These are phyloP conservation scores for Yamagishiella unicocca DNA, from an alignment of 139 green algal genomes.

Conservation along the genomic window DNA sequence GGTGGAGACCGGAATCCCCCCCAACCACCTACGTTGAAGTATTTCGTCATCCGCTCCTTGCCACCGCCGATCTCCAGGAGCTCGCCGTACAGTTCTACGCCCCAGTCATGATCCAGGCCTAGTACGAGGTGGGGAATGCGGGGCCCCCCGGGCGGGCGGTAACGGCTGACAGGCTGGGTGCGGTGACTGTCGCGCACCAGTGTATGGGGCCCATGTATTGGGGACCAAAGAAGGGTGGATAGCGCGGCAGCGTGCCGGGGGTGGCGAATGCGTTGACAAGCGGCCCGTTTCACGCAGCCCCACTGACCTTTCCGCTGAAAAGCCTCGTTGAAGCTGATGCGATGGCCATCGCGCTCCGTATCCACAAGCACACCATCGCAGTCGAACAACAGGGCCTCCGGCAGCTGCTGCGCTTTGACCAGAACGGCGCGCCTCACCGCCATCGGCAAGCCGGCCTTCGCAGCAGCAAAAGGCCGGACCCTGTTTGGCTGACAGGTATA, in stretches of 20 bases:
- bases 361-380: slow-evolving; percentile 94
- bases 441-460: too few species aligned
- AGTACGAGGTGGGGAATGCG: not conserved
- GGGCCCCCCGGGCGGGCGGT: not conserved
- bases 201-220: too few species aligned
- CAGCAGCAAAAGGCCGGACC: too few species aligned
- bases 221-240: too few species aligned
- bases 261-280: too few species aligned
- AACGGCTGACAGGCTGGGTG: not conserved
- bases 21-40: slow-evolving; percentile 85
- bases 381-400: slow-evolving; percentile 65
- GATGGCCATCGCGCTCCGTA: slow-evolving; percentile 93
- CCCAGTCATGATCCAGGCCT: slow-evolving; percentile 90
- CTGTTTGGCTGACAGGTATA: too few species aligned
- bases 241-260: too few species aligned
- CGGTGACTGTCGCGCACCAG: not conserved
- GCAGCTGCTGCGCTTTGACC: slow-evolving; percentile 34
- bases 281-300: too few species aligned
- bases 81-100: slow-evolving; percentile 93
- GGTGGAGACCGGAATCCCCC: too few species aligned
- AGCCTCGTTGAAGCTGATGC: slow-evolving; percentile 95
- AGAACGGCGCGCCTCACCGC: not conserved
- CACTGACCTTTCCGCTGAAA: slow-evolving; percentile 91
- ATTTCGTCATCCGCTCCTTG: slow-evolving; percentile 99
- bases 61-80: slow-evolving; percentile 97